Evolutionary conservation across 2,329 filamentous ascomycete genomes (phyloP), one percentile per base, ranked within the genome.

Genomic region (Aureobasidium sp.): DNA sequence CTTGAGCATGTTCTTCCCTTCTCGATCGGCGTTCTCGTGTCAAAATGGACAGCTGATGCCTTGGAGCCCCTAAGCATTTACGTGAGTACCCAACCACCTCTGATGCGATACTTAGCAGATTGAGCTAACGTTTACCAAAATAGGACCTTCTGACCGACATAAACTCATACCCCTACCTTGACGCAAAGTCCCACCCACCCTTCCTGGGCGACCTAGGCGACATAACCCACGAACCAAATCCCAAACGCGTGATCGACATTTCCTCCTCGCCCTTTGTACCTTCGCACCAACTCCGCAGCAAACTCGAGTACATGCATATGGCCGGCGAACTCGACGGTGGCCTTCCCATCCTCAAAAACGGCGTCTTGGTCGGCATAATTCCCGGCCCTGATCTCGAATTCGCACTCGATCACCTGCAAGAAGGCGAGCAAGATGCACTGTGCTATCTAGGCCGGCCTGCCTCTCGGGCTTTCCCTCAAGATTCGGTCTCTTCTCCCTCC

Each of bases 21-120:
- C 73, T 97, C 92, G 0, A 78, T 99, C 9, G 88, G 90, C 0
- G 91, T 99, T 37, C 80, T 97, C 4, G 91, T 96, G 32, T 87
- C 93, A n/a, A 99, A 99, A 77, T 99, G 94, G 94, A 96, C 91
- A 0, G 92, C 94, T 0, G 94, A 97, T 75, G 92, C 91, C 3
- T 84, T 99, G 57, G 94, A 99, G 74, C 94, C 93, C 17, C 82
- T 91, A 59, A 96, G 91, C 73, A 97, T 99, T 65, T 97, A 97
- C 72, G 56, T 59, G 20, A 59, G 56, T 41, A 3, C 9, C 15
- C n/a, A 23, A 12, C 5, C 32, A 1, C 26, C 17, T 12, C 23
- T n/a, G 9, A 12, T 32, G 20, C 9, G 1, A 20, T 6, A 27
- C 8, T 7, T 6, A 10, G 6, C 20, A 17, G 0, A 27, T 29